Evolutionary conservation across 345 rosid species (phyloP), one percentile per base, ranked within the genome.

Genomic region (Populus euphratica): DNA sequence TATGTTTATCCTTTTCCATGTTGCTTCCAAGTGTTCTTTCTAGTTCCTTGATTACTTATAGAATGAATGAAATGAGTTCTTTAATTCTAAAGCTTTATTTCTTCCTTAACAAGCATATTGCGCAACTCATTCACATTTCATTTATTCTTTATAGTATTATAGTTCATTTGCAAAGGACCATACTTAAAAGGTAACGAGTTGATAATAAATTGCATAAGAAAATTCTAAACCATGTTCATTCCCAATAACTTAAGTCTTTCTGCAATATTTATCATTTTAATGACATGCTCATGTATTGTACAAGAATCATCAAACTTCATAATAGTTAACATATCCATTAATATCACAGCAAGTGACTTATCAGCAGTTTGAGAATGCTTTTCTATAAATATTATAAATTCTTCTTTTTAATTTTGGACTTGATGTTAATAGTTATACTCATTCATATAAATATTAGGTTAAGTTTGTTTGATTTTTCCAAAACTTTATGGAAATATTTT

Each of bases 121-220:
- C 6, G 2, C n/a, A 80, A 63, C 74, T 85, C 73, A 71, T 44
- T 52, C 23, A 80, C 44, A 80, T 83, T 78, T 20, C 68, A 59
- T 23, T 56, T 73, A 0, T 73, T 20, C 68, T 56, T 35, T 1
- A 56, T 56, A 21, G 81, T 83, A n/a, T 79, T 81, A 10, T 79
- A 79, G 23, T 79, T 54, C 3, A 81, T 72, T 43, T 86, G 69
- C 29, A 81, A 81, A 41, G 69, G 27, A 3, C 72, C 62, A 83
- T 63, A 72, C n/a, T 80, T 3, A 79, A 17, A 21, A 77, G 78
- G 76, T 4, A 82, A 61, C 4, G 76, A 82, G 20, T 80, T 82
- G 1, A 80, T 13, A 21, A 77, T 74, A 63, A 75, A 80, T 5
- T 29, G 29, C 8, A 77, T 63, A 0, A 71, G 31, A 39, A 74